These are phyloP conservation scores for Blastocystis sp. DNA, from an alignment of 352 stramenopile genomes.

Conservation along the genomic window DNA sequence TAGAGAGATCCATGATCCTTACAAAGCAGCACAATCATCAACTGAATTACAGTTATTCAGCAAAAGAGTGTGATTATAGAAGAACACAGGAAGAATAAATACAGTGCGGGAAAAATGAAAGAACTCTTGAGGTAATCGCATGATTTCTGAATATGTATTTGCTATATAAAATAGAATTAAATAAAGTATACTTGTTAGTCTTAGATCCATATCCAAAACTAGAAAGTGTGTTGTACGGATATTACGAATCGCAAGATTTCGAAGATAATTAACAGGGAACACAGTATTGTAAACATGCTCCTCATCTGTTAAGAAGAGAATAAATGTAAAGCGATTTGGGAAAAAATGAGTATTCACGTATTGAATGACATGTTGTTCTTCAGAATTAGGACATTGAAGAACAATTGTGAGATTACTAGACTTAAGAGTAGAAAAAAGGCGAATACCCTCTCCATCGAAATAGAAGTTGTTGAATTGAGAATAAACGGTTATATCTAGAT, in stretches of 20 bases:
- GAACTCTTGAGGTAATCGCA: background rate
- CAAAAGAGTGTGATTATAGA: conserved; percentile 50
- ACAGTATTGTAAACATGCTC: background rate
- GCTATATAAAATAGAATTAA: background rate
- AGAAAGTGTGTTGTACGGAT: conserved; percentile 61
- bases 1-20: background rate
- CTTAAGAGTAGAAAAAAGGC: background rate
- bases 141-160: conserved; percentile 5
- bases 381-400: conserved; percentile 12
- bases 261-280: conserved; percentile 56
- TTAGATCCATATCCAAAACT: conserved; percentile 62
- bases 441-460: conserved; percentile 30
- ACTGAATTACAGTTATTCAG: conserved; percentile 30
- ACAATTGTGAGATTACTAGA: conserved; percentile 1
- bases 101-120: background rate
- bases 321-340: background rate
- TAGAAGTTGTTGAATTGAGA: conserved; percentile 29
- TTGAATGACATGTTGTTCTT: background rate
- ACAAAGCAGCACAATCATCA: conserved; percentile 34
- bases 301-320: conserved; percentile 19
- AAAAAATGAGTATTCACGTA: conserved; percentile 34
- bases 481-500: conserved; percentile 24
- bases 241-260: conserved; percentile 61
- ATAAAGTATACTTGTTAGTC: background rate
- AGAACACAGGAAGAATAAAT: conserved; percentile 56